Conservation (phyloP, 352 stramenopile species). For the Thraustochytrium striatum region DNA sequence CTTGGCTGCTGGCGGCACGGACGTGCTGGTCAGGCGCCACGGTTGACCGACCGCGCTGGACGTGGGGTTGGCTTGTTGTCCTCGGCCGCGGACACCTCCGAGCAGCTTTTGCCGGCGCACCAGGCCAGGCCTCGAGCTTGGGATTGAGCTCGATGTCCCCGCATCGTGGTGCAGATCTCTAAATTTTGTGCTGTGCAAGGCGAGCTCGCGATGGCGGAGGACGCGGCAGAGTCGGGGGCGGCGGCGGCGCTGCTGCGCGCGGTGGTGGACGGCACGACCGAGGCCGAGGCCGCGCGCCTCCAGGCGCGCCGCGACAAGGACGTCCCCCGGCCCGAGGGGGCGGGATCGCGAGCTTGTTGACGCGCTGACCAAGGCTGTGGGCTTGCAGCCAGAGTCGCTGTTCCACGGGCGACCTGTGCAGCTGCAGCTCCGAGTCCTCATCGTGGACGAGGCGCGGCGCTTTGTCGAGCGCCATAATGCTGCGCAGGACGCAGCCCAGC, state of each 20-base stretch:
- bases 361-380: not conserved
- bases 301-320: not conserved
- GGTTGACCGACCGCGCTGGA: no score
- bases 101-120: no score
- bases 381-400: not conserved
- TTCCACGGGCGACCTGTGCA: not conserved
- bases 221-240: no score
- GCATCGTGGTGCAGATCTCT: no score
- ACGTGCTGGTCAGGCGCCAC: no score
- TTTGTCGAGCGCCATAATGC: slow-evolving; percentile 1
- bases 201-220: not conserved
- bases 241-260: not conserved
- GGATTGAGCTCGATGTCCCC: no score
- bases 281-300: not conserved
- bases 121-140: no score
- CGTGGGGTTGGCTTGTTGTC: no score
- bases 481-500: not conserved
- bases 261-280: not conserved
- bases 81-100: no score
- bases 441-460: not conserved
- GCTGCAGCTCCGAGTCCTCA: not conserved
- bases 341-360: not conserved
- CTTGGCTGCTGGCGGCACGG: no score
- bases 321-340: not conserved
- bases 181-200: not conserved